A percentile compares a stretch with the other conserved stretches of the same genome.
Conservation (phyloP, 2,329 filamentous ascomycete species). For the Exophiala aquamarina region DNA sequence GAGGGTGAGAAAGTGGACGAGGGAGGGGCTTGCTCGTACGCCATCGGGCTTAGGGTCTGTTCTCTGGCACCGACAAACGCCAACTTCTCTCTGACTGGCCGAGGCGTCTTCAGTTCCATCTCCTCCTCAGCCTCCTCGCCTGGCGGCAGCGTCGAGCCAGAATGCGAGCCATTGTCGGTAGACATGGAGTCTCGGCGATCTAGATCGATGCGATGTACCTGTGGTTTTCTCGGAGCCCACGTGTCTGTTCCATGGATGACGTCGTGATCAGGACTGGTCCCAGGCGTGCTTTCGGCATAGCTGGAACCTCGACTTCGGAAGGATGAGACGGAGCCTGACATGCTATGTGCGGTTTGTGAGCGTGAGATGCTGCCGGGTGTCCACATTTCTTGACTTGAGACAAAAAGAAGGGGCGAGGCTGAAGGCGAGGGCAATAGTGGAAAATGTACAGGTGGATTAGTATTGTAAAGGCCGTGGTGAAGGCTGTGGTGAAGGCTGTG, state of each 20-base stretch:
- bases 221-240: conserved; percentile 9
- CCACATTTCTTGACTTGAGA: conserved; percentile 5
- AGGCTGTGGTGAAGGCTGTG: too few species aligned
- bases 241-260: conserved; percentile 1
- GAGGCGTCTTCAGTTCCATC: conserved; percentile 19
- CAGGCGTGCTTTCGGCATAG: conserved; percentile 9
- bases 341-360: conserved; percentile 5
- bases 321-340: conserved; percentile 8
- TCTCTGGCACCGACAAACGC: conserved; percentile 3
- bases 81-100: background rate
- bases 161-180: background rate
- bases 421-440: too few species aligned
- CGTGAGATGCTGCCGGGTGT: conserved; percentile 2
- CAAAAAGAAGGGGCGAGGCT: too few species aligned
- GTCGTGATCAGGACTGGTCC: too few species aligned
- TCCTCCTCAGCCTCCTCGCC: conserved; percentile 7
- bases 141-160: conserved; percentile 3
- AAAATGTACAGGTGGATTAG: too few species aligned
- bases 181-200: conserved; percentile 7
- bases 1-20: conserved; percentile 1
- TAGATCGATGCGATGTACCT: background rate
- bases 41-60: background rate
- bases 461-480: too few species aligned
- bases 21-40: background rate
- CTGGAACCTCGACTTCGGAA: conserved; percentile 2